These are phyloP conservation scores for Eucalyptus polybractea DNA, from an alignment of 345 rosid genomes.

Conservation along the genomic window DNA sequence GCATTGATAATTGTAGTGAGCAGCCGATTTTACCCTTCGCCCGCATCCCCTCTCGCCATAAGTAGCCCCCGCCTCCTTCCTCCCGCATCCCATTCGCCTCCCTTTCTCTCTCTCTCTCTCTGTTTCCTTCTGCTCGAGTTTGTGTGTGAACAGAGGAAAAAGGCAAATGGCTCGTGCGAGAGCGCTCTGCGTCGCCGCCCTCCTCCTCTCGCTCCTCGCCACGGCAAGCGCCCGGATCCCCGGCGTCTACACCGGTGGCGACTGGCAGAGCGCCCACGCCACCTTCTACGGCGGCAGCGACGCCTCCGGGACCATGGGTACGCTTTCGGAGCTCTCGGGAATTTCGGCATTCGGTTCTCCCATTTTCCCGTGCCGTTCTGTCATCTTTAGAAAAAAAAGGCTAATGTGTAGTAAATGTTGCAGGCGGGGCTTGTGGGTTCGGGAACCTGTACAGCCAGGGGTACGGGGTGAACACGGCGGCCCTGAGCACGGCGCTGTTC, in stretches of 20 bases:
- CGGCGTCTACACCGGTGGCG: conserved; percentile 18
- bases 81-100: conserved; percentile 9
- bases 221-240: conserved; percentile 16
- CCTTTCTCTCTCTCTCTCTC: neutral
- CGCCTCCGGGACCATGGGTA: conserved; percentile 62
- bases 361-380: neutral
- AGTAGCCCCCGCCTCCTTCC: conserved; percentile 13
- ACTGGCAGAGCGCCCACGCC: conserved; percentile 40
- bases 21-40: neutral
- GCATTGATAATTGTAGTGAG: neutral
- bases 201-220: conserved; percentile 1
- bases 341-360: neutral
- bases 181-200: neutral
- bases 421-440: conserved; percentile 97
- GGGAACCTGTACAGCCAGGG: conserved; percentile 96
- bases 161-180: neutral
- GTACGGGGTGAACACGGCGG: conserved; percentile 93
- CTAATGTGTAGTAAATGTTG: neutral
- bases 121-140: neutral
- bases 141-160: neutral
- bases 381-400: neutral
- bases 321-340: neutral
- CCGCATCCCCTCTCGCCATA: neutral
- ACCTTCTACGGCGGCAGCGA: conserved; percentile 60
- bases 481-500: conserved; percentile 84